phyloP scores from a whole-genome alignment of 176 grass and related monocot species.

The Thalia dealbata region DNA sequence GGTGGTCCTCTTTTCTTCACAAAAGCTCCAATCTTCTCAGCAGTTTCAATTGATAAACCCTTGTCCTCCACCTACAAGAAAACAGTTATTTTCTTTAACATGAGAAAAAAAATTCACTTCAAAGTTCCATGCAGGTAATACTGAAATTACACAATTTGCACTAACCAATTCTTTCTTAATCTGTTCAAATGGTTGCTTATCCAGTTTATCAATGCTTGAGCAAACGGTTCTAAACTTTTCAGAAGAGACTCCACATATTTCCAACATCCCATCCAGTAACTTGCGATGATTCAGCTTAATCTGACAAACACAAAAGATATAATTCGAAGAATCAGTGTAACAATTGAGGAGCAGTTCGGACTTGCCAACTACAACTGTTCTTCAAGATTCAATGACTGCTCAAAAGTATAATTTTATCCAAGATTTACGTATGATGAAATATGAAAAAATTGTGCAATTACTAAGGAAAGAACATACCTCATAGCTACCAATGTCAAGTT shows the following conservation, averaged over 20 bases:
- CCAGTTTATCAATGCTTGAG: constrained; percentile 94
- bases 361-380: background rate
- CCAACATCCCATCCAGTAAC: constrained; percentile 86
- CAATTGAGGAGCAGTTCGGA: background rate
- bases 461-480: constrained; percentile 27
- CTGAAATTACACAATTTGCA: background rate
- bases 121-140: background rate
- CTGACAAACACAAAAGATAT: constrained; percentile 17
- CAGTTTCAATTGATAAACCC: constrained; percentile 74
- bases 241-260: constrained; percentile 87
- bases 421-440: background rate
- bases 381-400: background rate
- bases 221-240: constrained; percentile 99
- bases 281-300: constrained; percentile 96
- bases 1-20: constrained; percentile 71
- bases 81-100: background rate
- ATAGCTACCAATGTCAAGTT: constrained; percentile 69
- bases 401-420: background rate
- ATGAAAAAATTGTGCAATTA: background rate
- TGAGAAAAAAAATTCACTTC: background rate
- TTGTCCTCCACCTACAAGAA: constrained; percentile 72
- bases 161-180: constrained; percentile 90
- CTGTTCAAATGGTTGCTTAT: constrained; percentile 85
- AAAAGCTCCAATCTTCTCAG: constrained; percentile 70
- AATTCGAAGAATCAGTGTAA: too few relatives aligned